Base-by-base conservation (phyloP, 192 early-diverging fungal species). In the Coemansia sp. region DNA sequence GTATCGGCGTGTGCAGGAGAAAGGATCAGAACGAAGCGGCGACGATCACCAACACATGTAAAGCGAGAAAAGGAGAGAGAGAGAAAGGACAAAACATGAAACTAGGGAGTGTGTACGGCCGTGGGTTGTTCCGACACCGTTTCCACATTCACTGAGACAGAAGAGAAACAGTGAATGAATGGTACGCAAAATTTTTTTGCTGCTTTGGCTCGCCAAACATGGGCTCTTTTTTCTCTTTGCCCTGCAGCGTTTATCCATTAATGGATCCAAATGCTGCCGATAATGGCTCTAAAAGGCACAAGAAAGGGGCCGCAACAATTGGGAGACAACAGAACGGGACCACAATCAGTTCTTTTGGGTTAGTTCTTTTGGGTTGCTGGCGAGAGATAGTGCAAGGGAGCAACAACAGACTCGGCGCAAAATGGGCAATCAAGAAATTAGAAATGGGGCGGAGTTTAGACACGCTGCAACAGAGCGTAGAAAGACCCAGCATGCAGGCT, bases 401-500 rank as follows among this genome's bases (percentile, higher is more conserved):
- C 46, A 8, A 45, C 43, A 45, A 13, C 43, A 45, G 13, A 13
- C 43, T 45, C 43, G 13, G 43, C 43, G 13, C 10, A 48, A 39
- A 59, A 38, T 38, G 39, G 57, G 39, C 57, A 59, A 59, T 39
- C 55, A 59, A n/a, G 38, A 59, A 59, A 59, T 14, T 41, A 59
- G 39, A 59, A 59, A 54, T 54, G 57, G 37, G 57, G 57, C 57
- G 57, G 57, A 59, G 57, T 59, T 59, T 59, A n/a, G 57, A 59
- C 57, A 59, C 25, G 25, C n/a, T 7, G 1, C 57, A 39, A 22
- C 32, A 54, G 9, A 54, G 51, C 20, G 51, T 54, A 54, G 51
- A 54, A 54, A 54, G 49, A 17, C 16, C 16, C 25, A 19, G 7
- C 7, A 17, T 3, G 51, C 51, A 7, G 25, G 22, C 22, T 17